Conservation (phyloP, 257 asterid species). For the Osmanthus fragrans region DNA sequence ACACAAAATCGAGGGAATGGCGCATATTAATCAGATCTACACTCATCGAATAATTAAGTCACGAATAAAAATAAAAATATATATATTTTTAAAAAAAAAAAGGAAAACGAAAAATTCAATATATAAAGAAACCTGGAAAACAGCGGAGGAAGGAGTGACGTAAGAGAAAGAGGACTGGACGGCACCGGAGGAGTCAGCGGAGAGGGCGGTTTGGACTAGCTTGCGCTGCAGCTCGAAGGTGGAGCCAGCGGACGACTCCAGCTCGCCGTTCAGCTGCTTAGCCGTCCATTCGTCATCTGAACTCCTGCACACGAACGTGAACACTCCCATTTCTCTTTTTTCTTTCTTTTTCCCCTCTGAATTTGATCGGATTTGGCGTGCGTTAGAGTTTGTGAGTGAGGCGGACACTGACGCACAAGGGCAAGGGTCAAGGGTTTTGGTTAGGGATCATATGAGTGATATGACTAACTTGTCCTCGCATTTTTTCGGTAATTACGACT, state of each 20-base stretch:
- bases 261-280: constrained; percentile 61
- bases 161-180: constrained; percentile 80
- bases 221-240: constrained; percentile 71
- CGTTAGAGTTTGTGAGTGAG: background rate
- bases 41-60: too few species aligned
- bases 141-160: constrained; percentile 68
- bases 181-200: constrained; percentile 72
- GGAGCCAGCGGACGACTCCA: constrained; percentile 46
- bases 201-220: constrained; percentile 71
- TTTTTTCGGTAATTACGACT: constrained; percentile 6
- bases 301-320: constrained; percentile 49
- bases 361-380: background rate
- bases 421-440: constrained; percentile 28
- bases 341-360: background rate
- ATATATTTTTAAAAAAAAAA: background rate
- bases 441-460: background rate
- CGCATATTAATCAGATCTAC: too few species aligned
- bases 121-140: constrained; percentile 60
- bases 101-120: background rate
- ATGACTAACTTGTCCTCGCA: constrained; percentile 26
- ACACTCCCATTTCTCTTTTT: constrained; percentile 43
- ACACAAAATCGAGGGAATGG: background rate
- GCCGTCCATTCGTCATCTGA: constrained; percentile 56
- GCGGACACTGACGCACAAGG: background rate
- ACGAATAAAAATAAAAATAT: background rate